phyloP scores from a whole-genome alignment of 768 basidiomycete genomes.

The Cubamyces sp. region DNA sequence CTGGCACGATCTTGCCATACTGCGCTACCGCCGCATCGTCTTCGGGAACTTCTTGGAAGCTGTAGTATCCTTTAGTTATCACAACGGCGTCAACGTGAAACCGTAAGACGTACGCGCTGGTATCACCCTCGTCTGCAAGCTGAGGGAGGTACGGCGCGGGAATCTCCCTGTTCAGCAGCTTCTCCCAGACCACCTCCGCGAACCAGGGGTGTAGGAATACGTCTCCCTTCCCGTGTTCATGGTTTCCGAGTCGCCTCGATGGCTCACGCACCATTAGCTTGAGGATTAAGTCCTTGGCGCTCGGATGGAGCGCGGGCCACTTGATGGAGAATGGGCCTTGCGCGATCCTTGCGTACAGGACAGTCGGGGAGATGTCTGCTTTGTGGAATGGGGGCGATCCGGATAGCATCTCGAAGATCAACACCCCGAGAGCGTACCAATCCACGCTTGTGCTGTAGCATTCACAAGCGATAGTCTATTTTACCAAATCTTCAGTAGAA shows the following conservation, averaged over 20 bases:
- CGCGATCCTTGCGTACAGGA: slow-evolving; percentile 91
- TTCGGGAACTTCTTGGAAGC: slow-evolving; percentile 81
- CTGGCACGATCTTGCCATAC: slow-evolving; percentile 62
- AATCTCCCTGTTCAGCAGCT: slow-evolving; percentile 81
- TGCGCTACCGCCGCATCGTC: slow-evolving; percentile 56
- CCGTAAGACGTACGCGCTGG: slow-evolving; percentile 74
- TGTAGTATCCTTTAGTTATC: slow-evolving; percentile 32
- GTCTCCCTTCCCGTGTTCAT: slow-evolving; percentile 85
- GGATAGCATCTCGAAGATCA: slow-evolving; percentile 97
- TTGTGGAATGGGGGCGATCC: slow-evolving; percentile 96
- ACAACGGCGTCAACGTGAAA: neutral
- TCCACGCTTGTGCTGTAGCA: slow-evolving; percentile 97
- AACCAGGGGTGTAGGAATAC: slow-evolving; percentile 96
- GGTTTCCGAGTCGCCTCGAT: slow-evolving; percentile 86
- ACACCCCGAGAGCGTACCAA: slow-evolving; percentile 97
- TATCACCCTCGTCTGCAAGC: slow-evolving; percentile 91
- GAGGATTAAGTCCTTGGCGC: slow-evolving; percentile 86
- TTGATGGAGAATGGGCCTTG: slow-evolving; percentile 71
- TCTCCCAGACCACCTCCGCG: slow-evolving; percentile 89
- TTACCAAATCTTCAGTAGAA: neutral
- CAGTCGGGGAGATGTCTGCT: slow-evolving; percentile 80
- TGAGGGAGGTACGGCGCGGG: slow-evolving; percentile 94
- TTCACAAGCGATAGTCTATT: slow-evolving; percentile 73
- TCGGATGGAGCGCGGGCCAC: slow-evolving; percentile 80
- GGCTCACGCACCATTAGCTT: slow-evolving; percentile 91